A percentile compares a stretch with the other conserved stretches of the same genome.
phyloP scores from a whole-genome alignment of 2,329 filamentous ascomycete species.

The Domatiomyces globalis region DNA sequence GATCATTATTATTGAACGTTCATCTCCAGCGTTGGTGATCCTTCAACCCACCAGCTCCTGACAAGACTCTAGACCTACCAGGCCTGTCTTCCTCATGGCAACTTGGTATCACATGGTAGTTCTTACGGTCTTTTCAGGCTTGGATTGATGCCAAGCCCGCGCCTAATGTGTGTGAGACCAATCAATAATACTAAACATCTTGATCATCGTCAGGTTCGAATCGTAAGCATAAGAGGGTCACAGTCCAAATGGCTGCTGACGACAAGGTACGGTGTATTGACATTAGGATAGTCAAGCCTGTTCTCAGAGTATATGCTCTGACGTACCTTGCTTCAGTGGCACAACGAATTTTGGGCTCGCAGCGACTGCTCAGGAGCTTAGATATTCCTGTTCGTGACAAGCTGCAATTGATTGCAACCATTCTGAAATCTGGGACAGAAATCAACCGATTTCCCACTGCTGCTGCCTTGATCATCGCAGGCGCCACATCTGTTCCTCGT shows the following conservation, averaged over 20 bases:
- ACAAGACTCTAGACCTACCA: no score
- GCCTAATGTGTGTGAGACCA: no score
- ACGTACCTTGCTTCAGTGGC: conserved; percentile 35
- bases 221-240: no score
- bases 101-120: no score
- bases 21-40: not conserved
- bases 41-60: no score
- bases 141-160: no score
- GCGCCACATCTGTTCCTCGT: conserved; percentile 34
- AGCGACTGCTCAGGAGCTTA: conserved; percentile 23
- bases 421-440: conserved; percentile 14
- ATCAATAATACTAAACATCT: no score
- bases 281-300: conserved; percentile 11
- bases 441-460: conserved; percentile 19
- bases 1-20: not conserved
- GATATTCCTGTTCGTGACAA: conserved; percentile 23
- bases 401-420: conserved; percentile 18
- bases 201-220: no score
- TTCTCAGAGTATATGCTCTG: conserved; percentile 34
- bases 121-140: no score
- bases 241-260: not conserved
- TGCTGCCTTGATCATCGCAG: conserved; percentile 38
- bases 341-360: conserved; percentile 31
- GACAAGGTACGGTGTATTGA: not conserved
- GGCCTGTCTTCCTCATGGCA: no score